phyloP scores from a whole-genome alignment of 129 eudicot genomes.

The Flaveria bidentis region DNA sequence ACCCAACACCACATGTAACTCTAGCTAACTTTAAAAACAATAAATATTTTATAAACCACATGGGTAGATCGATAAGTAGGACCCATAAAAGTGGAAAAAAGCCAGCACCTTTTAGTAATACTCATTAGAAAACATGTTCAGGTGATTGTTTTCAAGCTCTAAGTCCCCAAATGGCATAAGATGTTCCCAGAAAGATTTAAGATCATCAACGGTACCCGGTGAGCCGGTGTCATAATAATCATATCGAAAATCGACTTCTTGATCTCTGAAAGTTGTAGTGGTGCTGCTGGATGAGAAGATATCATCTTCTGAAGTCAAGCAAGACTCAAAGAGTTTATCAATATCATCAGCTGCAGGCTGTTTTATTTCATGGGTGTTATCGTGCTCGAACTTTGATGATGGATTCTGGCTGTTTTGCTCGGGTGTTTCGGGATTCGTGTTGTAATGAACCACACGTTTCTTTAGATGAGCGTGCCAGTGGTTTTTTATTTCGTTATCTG shows the following conservation, averaged over 20 bases:
- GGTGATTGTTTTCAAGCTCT: slow-evolving; percentile 7
- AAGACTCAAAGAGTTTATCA: not conserved
- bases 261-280: not conserved
- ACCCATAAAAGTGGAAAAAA: too few relatives aligned
- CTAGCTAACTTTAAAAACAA: too few relatives aligned
- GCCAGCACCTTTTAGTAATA: not conserved
- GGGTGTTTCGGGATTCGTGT: not conserved
- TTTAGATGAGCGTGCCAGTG: slow-evolving; percentile 10
- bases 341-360: not conserved
- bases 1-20: too few relatives aligned
- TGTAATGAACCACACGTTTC: not conserved
- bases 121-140: not conserved
- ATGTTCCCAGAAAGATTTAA: slow-evolving; percentile 23
- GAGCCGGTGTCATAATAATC: slow-evolving; percentile 11
- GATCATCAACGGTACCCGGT: slow-evolving; percentile 10
- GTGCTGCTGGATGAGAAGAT: not conserved
- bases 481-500: slow-evolving; percentile 5
- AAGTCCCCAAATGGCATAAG: slow-evolving; percentile 11
- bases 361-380: not conserved
- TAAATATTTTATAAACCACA: too few relatives aligned
- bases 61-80: too few relatives aligned
- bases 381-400: not conserved
- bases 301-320: slow-evolving; percentile 12
- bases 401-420: not conserved
- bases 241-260: not conserved